Base-by-base conservation (phyloP, 2,329 filamentous ascomycete species). In the Phialocephala sp. region DNA sequence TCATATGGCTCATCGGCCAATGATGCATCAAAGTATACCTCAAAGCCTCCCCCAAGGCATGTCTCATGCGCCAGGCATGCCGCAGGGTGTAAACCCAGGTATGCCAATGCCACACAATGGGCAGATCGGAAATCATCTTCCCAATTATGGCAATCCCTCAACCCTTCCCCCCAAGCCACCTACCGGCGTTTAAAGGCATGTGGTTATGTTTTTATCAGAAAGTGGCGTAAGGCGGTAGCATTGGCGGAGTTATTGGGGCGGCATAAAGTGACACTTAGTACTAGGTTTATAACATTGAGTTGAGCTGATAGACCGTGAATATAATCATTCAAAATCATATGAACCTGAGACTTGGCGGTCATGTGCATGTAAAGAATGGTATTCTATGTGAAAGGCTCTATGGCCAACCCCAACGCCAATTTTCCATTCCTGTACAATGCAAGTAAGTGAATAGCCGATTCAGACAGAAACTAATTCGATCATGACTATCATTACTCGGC, bases 141-240 rank as follows among this genome's bases (percentile, higher is more conserved):
- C 84, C n/a, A 85, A 85, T 69, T 86, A 83, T 76, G 84, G 84
- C 36, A 83, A 83, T 37, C 82, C 84, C 5, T 77, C 84, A 18
- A 83, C 83, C 59, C 76, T 87, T 52, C 84, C 84, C 56, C 80
- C 83, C 11, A 86, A 85, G 71, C 84, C 84, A 41, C 84, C 84
- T 47, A 81, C 83, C 56, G 74, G 74, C 59, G 69, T 74, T 72
- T 77, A 73, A 70, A 63, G 67, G 59, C 62, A 59, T 62, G 66
- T 50, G 62, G 63, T 72, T 69, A 68, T 73, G 71, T 73, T 68
- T 41, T 72, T 72, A 63, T 72, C 68, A 64, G 64, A 69, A 66
- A 68, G 64, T 72, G 75, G 75, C 75, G 75, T 76, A 75, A 70
- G 66, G 61, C 18, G 73, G 73, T 68, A 73, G 75, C 73, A 77